A percentile compares a stretch with the other conserved stretches of the same genome.
Conservation (phyloP, 2,329 filamentous ascomycete species). For the Diplodia intermedia region DNA sequence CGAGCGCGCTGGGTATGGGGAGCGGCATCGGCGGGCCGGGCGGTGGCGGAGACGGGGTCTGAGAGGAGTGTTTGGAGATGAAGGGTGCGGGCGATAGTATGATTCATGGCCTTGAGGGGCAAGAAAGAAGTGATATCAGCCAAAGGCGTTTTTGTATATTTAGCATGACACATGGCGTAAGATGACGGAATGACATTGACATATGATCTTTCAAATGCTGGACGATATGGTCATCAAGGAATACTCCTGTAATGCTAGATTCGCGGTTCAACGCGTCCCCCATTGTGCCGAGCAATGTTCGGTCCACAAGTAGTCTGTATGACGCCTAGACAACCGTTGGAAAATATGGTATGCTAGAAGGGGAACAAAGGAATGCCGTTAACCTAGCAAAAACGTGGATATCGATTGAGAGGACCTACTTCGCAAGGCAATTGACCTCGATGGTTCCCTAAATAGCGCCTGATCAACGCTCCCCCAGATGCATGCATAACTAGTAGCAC, state of each 20-base stretch:
- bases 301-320: not conserved
- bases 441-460: not conserved
- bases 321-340: not conserved
- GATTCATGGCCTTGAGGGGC: not conserved
- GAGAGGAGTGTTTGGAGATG: not conserved
- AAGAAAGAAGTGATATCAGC: slow-evolving; percentile 15
- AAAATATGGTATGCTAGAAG: not conserved
- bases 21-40: slow-evolving; percentile 37
- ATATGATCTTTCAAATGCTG: not conserved
- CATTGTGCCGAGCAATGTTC: not conserved
- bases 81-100: no score
- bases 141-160: slow-evolving; percentile 3
- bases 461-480: not conserved
- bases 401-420: slow-evolving; percentile 27
- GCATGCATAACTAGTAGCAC: not conserved
- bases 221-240: not conserved
- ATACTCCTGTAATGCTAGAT: not conserved
- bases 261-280: not conserved
- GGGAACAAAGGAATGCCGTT: not conserved
- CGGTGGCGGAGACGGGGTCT: slow-evolving; percentile 31
- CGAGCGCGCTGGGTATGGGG: slow-evolving; percentile 47
- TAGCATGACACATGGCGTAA: not conserved
- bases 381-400: slow-evolving; percentile 13
- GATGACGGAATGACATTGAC: not conserved
- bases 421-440: slow-evolving; percentile 1